phyloP scores from a whole-genome alignment of 495 filamentous ascomycete species.

The Aspergillus carlsbadensis region DNA sequence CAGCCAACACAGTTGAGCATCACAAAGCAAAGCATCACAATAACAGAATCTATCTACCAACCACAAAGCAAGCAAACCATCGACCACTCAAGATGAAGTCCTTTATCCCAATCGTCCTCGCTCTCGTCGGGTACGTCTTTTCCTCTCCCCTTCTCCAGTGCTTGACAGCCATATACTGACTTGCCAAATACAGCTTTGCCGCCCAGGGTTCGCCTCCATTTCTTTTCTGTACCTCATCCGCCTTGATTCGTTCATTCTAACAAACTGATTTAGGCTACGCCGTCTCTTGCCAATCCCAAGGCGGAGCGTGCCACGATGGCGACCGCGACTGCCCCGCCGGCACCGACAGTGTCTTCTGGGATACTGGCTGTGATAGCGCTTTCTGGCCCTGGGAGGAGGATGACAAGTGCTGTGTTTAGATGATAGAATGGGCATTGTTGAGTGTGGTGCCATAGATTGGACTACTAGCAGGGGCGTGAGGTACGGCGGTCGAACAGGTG shows the following conservation, averaged over 20 bases:
- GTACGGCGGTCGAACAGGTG: too few relatives aligned
- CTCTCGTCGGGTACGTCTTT: slow-evolving; percentile 1
- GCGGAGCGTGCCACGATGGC: slow-evolving; percentile 9
- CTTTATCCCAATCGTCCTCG: background rate
- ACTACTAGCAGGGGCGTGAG: too few relatives aligned
- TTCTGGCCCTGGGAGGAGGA: slow-evolving; percentile 2
- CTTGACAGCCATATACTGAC: background rate
- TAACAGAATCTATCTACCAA: background rate
- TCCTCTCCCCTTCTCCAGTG: background rate
- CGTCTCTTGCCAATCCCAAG: slow-evolving; percentile 7
- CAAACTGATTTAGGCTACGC: background rate
- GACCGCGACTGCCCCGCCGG: slow-evolving; percentile 9
- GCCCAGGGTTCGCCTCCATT: slow-evolving; percentile 8
- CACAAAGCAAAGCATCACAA: too few relatives aligned
- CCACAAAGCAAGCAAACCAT: background rate
- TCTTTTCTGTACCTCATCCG: background rate
- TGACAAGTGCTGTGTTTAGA: slow-evolving; percentile 12
- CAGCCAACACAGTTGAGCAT: too few relatives aligned
- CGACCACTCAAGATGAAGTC: background rate
- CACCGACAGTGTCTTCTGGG: slow-evolving; percentile 2
- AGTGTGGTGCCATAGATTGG: too few relatives aligned
- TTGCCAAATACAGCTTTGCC: background rate
- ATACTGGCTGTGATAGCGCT: slow-evolving; percentile 2
- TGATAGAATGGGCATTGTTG: too few relatives aligned
- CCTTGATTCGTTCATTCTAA: background rate